Base-by-base conservation (phyloP, 352 stramenopile species). In the Globisporangium cylindrosporum region DNA sequence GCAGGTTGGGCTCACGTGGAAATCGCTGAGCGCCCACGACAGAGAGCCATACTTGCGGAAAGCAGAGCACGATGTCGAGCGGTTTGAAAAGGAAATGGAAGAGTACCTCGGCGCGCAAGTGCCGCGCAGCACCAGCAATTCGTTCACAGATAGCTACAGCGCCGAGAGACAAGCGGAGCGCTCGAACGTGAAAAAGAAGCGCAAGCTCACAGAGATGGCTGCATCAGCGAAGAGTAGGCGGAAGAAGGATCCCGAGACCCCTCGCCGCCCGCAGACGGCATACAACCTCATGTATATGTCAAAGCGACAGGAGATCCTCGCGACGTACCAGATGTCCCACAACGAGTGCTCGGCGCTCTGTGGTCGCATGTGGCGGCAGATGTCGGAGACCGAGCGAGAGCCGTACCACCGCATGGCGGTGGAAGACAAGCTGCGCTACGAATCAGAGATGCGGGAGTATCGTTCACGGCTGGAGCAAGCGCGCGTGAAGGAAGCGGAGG, bases 281-380 rank as follows among this genome's bases (percentile, higher is more conserved):
- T 88, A 82, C 71, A 89, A 89, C 60, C 70, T 89, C 27, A 89
- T 88, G 79, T 88, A 84, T 57, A 77, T 89, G 70, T 78, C 77
- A 2, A 81, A 84, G 71, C 80, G 78, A 27, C 70, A 70, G 1
- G 79, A 91, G 65, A 66, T 91, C 9, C 73, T 88, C 53, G 66
- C 68, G 14, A 73, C 70, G 22, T 86, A 88, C 56, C 77, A 91
- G 64, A 81, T 91, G 65, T 82, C 79, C 18, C 80, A 91, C 70
- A 89, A 91, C 59, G 79, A 91, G 60, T 88, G 78, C 58, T 89
- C 77, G 3, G 80, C 77, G 32, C 68, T 89, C 4, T 88, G 75
- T n/a, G 80, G 80, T 0, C 73, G 76, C 10, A 67, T 91, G 66
- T 89, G 82, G 80, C 80, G 80, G 56, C 65, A 89, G 49, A 91